Base-by-base conservation (phyloP, 2,329 filamentous ascomycete genomes). In the Aspergillus brunneoviolaceus region DNA sequence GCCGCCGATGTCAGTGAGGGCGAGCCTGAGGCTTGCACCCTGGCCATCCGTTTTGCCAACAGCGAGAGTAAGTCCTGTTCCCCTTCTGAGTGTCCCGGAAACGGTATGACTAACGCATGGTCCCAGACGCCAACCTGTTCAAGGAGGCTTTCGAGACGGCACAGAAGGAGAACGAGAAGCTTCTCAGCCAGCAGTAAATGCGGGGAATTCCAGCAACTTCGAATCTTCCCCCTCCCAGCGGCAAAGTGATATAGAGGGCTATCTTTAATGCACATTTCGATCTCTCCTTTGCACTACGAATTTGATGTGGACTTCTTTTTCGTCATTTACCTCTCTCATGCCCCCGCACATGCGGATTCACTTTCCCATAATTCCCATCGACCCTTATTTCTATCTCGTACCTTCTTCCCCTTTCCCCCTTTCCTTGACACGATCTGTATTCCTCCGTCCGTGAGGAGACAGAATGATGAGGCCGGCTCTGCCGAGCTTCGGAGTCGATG, bases 101-200 rank as follows among this genome's bases (percentile, higher is more conserved):
- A 12, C 11, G 12, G 11, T 29, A 55, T 56, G 33, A 58, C 65
- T 74, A 65, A 72, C 48, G 2, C 25, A 6, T 4, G 25, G 49
- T 55, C 55, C 4, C 62, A 96, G 92, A 98, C 74, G 95, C 95
- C 83, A 96, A 97, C 79, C 83, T 87, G 63, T 98, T 99, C 87
- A 98, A 97, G 85, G 94, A 98, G 67, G 89, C 92, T 59, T 98
- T 98, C 83, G 87, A 96, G 82, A 92, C 96, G 84, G 94, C 95
- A 57, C 93, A 97, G 83, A 88, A 94, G 82, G 92, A 96, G 77
- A 99, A 98, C 80, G 92, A 95, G 84, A 87, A 85, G 67, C 83
- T 96, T 60, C 96, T 97, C 82, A 81, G 80, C 67, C 81, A 84
- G 76, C 74, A 80, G 66, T 72, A 72, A 69, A 45, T 45, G 70